Conservation (phyloP, 23 red algal species). For the Gracilaria vermiculophylla region DNA sequence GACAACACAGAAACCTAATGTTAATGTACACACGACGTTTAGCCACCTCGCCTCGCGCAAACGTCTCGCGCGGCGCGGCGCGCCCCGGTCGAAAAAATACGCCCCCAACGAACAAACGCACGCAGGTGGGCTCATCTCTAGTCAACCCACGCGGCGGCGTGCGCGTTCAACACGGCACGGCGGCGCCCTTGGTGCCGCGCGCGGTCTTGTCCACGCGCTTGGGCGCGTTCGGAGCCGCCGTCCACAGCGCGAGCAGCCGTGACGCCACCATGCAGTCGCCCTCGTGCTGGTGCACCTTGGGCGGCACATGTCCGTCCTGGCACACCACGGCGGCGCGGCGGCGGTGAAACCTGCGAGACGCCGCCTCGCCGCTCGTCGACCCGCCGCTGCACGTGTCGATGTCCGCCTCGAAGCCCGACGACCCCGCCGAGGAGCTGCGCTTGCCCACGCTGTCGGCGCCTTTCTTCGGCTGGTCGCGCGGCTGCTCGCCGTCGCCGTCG, state of each 20-base stretch:
- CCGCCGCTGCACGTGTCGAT: slow-evolving; percentile 52
- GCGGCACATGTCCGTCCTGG: slow-evolving; percentile 59
- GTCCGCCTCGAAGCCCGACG: slow-evolving; percentile 51
- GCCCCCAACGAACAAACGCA: too few relatives aligned
- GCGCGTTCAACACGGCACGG: not conserved
- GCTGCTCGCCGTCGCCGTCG: not conserved
- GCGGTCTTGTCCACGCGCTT: not conserved
- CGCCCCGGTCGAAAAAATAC: too few relatives aligned
- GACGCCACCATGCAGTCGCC: slow-evolving; percentile 69
- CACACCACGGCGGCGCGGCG: slow-evolving; percentile 39
- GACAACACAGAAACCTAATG: slow-evolving; percentile 5
- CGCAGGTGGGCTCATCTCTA: too few relatives aligned
- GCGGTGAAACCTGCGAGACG: slow-evolving; percentile 13
- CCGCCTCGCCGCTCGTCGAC: slow-evolving; percentile 23
- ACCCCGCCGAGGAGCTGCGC: slow-evolving; percentile 24
- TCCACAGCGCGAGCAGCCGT: slow-evolving; percentile 48
- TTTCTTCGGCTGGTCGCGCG: slow-evolving; percentile 14
- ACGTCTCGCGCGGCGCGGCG: too few relatives aligned
- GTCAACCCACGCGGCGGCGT: too few relatives aligned
- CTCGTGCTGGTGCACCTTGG: slow-evolving; percentile 47
- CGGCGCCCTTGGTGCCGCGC: not conserved
- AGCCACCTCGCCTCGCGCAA: not conserved
- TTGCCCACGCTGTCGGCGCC: not conserved
- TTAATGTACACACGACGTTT: too few relatives aligned
- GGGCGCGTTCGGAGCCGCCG: not conserved